A percentile compares a stretch with the other conserved stretches of the same genome.
phyloP scores from a whole-genome alignment of 2,329 filamentous ascomycete species.

The Pseudogymnoascus sp. region DNA sequence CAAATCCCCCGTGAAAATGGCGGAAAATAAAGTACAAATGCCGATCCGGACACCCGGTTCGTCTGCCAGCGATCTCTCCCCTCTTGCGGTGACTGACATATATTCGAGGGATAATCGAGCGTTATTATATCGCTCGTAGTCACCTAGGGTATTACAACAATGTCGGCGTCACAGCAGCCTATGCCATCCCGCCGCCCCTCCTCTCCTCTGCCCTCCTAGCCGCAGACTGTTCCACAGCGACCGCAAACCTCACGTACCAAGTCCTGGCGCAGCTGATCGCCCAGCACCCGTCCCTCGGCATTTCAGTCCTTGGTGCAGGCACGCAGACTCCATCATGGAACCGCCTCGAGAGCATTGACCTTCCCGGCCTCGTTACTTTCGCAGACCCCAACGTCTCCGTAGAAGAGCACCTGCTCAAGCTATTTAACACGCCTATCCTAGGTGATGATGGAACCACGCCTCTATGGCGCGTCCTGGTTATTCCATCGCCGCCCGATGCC shows the following conservation, averaged over 20 bases:
- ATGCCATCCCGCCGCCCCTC: not conserved
- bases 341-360: not conserved
- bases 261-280: not conserved
- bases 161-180: not conserved
- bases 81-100: not conserved
- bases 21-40: not conserved
- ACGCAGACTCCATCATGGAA: not conserved
- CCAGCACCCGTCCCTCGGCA: not conserved
- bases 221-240: not conserved
- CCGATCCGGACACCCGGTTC: not conserved
- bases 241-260: not conserved
- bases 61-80: not conserved
- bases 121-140: constrained; percentile 9
- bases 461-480: not conserved
- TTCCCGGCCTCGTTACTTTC: not conserved
- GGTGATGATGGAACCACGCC: constrained; percentile 6
- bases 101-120: constrained; percentile 1
- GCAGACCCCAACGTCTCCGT: not conserved
- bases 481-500: not conserved
- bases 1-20: not conserved
- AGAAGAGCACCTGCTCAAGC: not conserved
- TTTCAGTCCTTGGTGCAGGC: not conserved
- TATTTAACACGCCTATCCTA: not conserved
- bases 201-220: not conserved
- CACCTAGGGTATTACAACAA: constrained; percentile 1